Evolutionary conservation across 345 rosid species (phyloP).

Genomic region (Populus euphratica): DNA sequence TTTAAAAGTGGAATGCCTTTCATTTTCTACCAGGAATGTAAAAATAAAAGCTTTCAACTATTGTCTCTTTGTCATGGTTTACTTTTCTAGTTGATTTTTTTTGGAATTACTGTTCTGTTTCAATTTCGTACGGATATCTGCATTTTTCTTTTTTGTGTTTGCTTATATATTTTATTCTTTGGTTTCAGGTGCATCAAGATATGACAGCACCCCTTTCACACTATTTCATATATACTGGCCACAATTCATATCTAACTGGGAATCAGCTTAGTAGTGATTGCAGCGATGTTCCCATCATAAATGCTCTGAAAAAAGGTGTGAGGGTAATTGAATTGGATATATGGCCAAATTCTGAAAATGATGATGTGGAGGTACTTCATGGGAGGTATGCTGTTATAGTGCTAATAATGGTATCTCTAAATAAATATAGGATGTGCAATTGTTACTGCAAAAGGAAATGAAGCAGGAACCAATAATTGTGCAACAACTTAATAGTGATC

Average conservation of each 20-base stretch:
- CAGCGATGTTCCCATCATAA: conserved; percentile 83
- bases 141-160: not conserved
- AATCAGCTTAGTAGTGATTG: conserved; percentile 93
- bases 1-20: not conserved
- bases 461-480: not conserved
- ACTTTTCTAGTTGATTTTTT: not conserved
- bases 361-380: conserved; percentile 74
- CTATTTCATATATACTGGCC: conserved; percentile 87
- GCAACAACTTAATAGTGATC: too few species aligned
- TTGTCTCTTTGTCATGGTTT: not conserved
- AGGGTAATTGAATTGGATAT: conserved; percentile 93
- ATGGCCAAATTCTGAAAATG: conserved; percentile 76
- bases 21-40: not conserved
- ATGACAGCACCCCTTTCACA: conserved; percentile 86
- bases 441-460: not conserved
- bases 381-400: conserved; percentile 55
- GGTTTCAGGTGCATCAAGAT: conserved; percentile 73
- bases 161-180: not conserved
- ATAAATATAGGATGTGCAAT: not conserved
- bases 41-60: not conserved
- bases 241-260: conserved; percentile 88
- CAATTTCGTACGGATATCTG: not conserved
- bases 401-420: not conserved
- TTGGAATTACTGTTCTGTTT: not conserved
- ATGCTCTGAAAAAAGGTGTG: conserved; percentile 68